Evolutionary conservation across 345 rosid genomes (phyloP).

Genomic region (Draba incana): DNA sequence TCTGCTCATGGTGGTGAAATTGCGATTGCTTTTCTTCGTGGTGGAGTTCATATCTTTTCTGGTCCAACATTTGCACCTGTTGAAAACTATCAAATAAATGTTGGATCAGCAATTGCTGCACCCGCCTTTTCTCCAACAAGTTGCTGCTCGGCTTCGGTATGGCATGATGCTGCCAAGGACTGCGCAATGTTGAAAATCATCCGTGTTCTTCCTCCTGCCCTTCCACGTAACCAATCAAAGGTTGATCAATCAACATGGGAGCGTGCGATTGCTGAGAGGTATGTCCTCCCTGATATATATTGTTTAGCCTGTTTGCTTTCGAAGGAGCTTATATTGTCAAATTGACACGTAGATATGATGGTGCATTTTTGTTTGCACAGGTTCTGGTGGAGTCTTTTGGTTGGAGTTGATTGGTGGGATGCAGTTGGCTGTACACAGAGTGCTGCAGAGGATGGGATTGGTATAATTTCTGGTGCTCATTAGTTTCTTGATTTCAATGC

Average conservation of each 20-base stretch:
- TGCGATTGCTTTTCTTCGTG: slow-evolving; percentile 91
- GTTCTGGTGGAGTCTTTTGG: slow-evolving; percentile 99
- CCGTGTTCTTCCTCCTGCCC: slow-evolving; percentile 96
- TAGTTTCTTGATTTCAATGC: slow-evolving; percentile 9
- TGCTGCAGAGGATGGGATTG: slow-evolving; percentile 98
- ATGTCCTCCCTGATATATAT: slow-evolving; percentile 17
- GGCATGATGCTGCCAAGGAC: slow-evolving; percentile 89
- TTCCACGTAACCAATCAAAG: slow-evolving; percentile 76
- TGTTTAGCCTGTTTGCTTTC: slow-evolving; percentile 3
- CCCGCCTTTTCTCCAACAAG: slow-evolving; percentile 99
- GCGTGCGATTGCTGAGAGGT: slow-evolving; percentile 99
- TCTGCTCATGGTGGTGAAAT: slow-evolving; percentile 99
- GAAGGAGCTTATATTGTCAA: slow-evolving; percentile 1
- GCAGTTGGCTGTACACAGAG: slow-evolving; percentile 99
- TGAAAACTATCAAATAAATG: slow-evolving; percentile 94
- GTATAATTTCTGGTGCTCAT: slow-evolving; percentile 43
- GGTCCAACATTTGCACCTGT: slow-evolving; percentile 91
- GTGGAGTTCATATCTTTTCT: slow-evolving; percentile 97
- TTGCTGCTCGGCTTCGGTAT: slow-evolving; percentile 98
- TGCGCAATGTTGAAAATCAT: slow-evolving; percentile 85
- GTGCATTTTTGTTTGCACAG: slow-evolving; percentile 49
- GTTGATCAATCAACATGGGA: slow-evolving; percentile 88
- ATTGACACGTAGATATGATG: background rate
- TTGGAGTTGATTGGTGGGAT: slow-evolving; percentile 99
- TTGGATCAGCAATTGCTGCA: slow-evolving; percentile 94